These are phyloP conservation scores for Populus trichocarpa DNA, from an alignment of 441 rosid species.

Conservation along the genomic window DNA sequence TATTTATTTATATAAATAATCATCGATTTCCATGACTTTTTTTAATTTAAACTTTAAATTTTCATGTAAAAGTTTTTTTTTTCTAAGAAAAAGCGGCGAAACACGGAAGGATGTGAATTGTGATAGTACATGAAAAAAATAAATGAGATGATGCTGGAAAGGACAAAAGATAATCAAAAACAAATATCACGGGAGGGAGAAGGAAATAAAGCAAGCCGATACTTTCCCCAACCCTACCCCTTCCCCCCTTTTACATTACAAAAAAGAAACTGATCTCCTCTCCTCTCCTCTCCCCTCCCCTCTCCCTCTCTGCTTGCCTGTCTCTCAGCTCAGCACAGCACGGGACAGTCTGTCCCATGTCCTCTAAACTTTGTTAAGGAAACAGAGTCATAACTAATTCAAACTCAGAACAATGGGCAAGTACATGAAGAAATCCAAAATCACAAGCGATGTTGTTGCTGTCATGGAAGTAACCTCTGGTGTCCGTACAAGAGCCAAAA, in stretches of 20 bases:
- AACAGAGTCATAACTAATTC: background rate
- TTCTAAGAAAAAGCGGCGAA: too few relatives aligned
- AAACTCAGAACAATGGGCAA: constrained; percentile 52
- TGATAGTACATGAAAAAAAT: too few relatives aligned
- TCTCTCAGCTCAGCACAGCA: too few relatives aligned
- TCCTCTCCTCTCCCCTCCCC: background rate
- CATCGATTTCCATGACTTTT: too few relatives aligned
- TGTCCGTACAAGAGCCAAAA: constrained; percentile 80
- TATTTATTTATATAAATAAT: too few relatives aligned
- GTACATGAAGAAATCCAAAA: constrained; percentile 78
- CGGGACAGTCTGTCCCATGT: background rate
- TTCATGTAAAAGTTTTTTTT: too few relatives aligned
- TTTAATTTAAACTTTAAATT: too few relatives aligned
- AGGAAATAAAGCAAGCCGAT: background rate
- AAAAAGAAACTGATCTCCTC: background rate
- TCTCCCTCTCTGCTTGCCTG: background rate
- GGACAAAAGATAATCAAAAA: background rate
- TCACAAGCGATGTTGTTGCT: constrained; percentile 53
- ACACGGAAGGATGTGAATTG: too few relatives aligned
- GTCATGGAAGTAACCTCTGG: constrained; percentile 65
- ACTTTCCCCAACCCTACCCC: background rate
- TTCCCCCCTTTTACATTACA: background rate
- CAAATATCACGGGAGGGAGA: background rate
- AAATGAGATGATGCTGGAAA: background rate
- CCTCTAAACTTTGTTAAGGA: background rate